A percentile compares a stretch with the other conserved stretches of the same genome.
These are phyloP conservation scores for Hygrocybe punicea DNA, from an alignment of 768 basidiomycete genomes.

Conservation along the genomic window DNA sequence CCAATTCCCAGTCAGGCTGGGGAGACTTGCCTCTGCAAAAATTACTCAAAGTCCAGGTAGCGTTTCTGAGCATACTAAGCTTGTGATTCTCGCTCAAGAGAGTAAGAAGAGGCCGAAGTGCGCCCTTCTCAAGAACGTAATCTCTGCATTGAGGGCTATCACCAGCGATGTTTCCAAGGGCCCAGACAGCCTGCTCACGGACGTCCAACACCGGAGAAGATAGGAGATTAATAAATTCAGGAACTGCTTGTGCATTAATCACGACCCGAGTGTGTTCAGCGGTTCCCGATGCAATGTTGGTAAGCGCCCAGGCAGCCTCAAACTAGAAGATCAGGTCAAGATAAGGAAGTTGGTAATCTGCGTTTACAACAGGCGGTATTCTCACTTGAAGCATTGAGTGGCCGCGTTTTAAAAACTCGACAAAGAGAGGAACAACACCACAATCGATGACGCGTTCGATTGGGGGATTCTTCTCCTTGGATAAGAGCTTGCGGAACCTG, in stretches of 20 bases:
- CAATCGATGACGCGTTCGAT: slow-evolving; percentile 98
- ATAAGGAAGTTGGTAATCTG: slow-evolving; percentile 3
- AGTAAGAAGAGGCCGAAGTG: slow-evolving; percentile 85
- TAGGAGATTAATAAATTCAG: slow-evolving; percentile 94
- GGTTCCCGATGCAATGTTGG: slow-evolving; percentile 97
- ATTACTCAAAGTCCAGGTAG: slow-evolving; percentile 99
- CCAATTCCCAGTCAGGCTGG: slow-evolving; percentile 97
- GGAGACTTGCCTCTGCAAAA: slow-evolving; percentile 98
- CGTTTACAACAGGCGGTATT: slow-evolving; percentile 7
- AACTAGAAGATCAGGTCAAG: slow-evolving; percentile 51
- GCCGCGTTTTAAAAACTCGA: slow-evolving; percentile 82
- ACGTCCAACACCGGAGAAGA: slow-evolving; percentile 95
- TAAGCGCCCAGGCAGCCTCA: slow-evolving; percentile 96
- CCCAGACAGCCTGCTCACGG: slow-evolving; percentile 99
- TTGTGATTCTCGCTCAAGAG: slow-evolving; percentile 96
- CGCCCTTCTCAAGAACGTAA: slow-evolving; percentile 91
- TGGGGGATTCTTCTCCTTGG: slow-evolving; percentile 99
- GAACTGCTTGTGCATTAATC: slow-evolving; percentile 90
- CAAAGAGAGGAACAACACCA: slow-evolving; percentile 95
- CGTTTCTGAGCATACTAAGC: slow-evolving; percentile 96
- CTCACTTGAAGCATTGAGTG: slow-evolving; percentile 82
- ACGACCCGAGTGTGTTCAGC: slow-evolving; percentile 98
- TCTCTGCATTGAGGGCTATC: slow-evolving; percentile 98
- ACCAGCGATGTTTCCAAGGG: slow-evolving; percentile 97
- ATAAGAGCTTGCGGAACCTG: slow-evolving; percentile 96